A percentile compares a stretch with the other conserved stretches of the same genome.
Evolutionary conservation across 1,284 basidiomycete genomes (phyloP).

Genomic region (Retiboletus flavoniger): DNA sequence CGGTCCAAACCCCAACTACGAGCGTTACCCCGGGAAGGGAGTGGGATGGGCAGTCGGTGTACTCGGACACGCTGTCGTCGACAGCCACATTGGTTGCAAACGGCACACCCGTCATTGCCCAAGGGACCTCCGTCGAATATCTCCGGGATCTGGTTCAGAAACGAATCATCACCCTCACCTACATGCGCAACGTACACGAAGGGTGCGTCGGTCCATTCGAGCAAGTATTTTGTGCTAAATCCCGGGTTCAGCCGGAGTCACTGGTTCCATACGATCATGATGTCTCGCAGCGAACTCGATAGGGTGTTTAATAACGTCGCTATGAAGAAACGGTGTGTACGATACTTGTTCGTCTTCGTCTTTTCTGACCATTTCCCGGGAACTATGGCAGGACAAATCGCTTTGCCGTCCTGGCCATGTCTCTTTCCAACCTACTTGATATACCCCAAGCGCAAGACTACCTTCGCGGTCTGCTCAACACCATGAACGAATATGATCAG

Average conservation of each 20-base stretch:
- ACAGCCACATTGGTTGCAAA: slow-evolving; percentile 28
- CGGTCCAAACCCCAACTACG: slow-evolving; percentile 43
- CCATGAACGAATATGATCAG: slow-evolving; percentile 75
- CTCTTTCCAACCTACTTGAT: slow-evolving; percentile 76
- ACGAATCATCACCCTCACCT: slow-evolving; percentile 79
- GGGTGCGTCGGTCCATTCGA: slow-evolving; percentile 52
- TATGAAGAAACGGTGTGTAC: slow-evolving; percentile 73
- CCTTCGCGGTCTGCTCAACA: slow-evolving; percentile 67
- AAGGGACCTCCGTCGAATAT: slow-evolving; percentile 72
- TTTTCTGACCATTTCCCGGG: background rate
- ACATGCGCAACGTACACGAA: slow-evolving; percentile 79
- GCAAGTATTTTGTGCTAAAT: slow-evolving; percentile 9
- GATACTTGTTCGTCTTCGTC: background rate
- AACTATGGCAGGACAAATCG: slow-evolving; percentile 59
- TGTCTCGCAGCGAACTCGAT: slow-evolving; percentile 71
- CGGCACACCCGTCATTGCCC: slow-evolving; percentile 37
- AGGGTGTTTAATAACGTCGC: slow-evolving; percentile 67
- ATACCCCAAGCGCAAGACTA: slow-evolving; percentile 77
- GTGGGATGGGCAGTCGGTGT: slow-evolving; percentile 66
- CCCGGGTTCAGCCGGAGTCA: slow-evolving; percentile 59
- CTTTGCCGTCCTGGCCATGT: slow-evolving; percentile 81
- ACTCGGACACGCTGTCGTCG: slow-evolving; percentile 48
- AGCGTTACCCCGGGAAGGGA: slow-evolving; percentile 52
- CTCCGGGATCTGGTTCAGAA: slow-evolving; percentile 77
- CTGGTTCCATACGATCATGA: slow-evolving; percentile 86